phyloP scores from a whole-genome alignment of 768 basidiomycete species.

The Lyophyllum shimeji region DNA sequence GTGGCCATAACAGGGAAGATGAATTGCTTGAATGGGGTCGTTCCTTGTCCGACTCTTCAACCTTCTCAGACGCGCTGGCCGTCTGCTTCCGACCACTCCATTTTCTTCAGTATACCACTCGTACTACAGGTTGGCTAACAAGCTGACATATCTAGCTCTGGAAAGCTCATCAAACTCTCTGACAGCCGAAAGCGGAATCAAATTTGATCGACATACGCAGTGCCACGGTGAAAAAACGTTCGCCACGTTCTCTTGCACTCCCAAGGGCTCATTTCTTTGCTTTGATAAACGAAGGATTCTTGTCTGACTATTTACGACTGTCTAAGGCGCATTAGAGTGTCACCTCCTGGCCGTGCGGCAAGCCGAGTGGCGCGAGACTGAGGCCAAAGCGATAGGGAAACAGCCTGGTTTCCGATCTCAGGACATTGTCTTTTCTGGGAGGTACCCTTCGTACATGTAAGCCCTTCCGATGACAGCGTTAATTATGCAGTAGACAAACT shows the following conservation, averaged over 20 bases:
- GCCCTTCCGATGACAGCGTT: constrained; percentile 10
- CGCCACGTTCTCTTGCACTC: constrained; percentile 5
- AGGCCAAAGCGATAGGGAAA: neutral
- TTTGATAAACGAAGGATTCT: neutral
- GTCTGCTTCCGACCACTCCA: neutral
- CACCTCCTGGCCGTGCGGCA: neutral
- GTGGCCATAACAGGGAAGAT: constrained; percentile 4
- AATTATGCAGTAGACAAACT: neutral
- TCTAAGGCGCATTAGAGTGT: neutral
- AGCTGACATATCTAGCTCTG: neutral
- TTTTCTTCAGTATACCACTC: neutral
- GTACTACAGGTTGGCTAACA: neutral
- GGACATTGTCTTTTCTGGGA: constrained; percentile 1
- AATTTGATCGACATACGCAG: constrained; percentile 12
- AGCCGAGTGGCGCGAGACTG: constrained; percentile 1
- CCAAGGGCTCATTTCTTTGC: neutral
- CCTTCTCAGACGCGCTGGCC: neutral
- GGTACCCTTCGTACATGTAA: constrained; percentile 7
- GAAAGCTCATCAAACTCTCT: neutral
- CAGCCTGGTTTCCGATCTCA: neutral
- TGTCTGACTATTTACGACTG: neutral
- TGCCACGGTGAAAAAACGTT: constrained; percentile 12
- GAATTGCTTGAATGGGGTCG: constrained; percentile 2
- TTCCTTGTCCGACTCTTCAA: constrained; percentile 1
- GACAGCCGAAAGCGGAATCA: constrained; percentile 12